phyloP scores from a whole-genome alignment of 306 rosid species.

The Alnus glutinosa region DNA sequence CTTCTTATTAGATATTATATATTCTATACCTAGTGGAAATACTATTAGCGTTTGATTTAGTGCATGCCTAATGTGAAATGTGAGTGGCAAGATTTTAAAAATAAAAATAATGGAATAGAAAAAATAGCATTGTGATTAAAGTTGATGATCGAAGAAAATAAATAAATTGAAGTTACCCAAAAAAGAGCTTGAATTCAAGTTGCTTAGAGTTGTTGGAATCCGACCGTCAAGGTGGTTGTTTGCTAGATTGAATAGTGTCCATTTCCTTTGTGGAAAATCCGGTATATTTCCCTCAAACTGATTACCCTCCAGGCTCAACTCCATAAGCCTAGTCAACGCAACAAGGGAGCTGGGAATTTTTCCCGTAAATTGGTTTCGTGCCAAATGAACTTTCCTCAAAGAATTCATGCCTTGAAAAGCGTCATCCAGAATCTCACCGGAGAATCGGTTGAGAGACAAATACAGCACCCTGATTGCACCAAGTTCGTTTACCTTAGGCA shows the following conservation, averaged over 20 bases:
- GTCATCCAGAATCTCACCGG: conserved; percentile 50
- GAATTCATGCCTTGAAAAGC: conserved; percentile 56
- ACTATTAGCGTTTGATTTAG: no score
- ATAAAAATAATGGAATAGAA: no score
- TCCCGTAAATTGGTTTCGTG: conserved; percentile 52
- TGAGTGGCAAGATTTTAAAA: no score
- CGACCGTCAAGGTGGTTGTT: conserved; percentile 57
- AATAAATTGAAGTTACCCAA: conserved; percentile 40
- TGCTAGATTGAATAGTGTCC: conserved; percentile 50
- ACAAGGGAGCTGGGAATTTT: conserved; percentile 61
- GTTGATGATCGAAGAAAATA: no score
- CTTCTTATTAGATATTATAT: no score
- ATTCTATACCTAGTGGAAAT: no score
- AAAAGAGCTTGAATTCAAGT: conserved; percentile 28
- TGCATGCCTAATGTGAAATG: no score
- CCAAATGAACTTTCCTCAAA: conserved; percentile 55
- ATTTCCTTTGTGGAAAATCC: conserved; percentile 36
- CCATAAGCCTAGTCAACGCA: conserved; percentile 50
- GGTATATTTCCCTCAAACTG: conserved; percentile 62
- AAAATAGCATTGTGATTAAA: no score
- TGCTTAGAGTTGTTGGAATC: conserved; percentile 47
- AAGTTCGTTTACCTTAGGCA: conserved; percentile 56
- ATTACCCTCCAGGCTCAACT: conserved; percentile 60
- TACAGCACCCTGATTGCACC: conserved; percentile 43
- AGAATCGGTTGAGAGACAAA: conserved; percentile 53